Conservation (phyloP, 192 early-diverging fungal species). For the Kappamyces sp. region DNA sequence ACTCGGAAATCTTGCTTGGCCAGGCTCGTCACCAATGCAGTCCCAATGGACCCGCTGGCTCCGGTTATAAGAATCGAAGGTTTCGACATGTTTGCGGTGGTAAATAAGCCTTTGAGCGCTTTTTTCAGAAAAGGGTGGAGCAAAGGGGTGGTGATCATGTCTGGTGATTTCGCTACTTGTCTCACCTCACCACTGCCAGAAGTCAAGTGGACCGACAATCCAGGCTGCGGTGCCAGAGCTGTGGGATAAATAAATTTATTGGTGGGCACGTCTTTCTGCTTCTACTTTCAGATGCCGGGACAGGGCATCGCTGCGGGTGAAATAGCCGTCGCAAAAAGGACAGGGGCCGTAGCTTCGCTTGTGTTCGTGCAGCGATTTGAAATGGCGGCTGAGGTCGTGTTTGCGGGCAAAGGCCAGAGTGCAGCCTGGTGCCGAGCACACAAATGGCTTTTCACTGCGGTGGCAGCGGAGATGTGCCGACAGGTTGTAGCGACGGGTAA, state of each 20-base stretch:
- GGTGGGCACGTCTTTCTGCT: no score
- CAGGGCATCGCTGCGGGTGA: slow-evolving; percentile 12
- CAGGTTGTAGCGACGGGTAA: slow-evolving; percentile 77
- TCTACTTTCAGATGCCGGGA: slow-evolving; percentile 16
- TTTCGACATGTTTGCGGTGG: slow-evolving; percentile 4
- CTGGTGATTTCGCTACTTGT: no score
- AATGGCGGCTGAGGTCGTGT: slow-evolving; percentile 71
- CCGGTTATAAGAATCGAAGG: slow-evolving; percentile 14
- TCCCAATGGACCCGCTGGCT: slow-evolving; percentile 10
- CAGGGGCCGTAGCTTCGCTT: slow-evolving; percentile 10
- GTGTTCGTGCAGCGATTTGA: slow-evolving; percentile 32
- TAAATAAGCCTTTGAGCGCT: no score
- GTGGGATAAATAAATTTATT: no score
- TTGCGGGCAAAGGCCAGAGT: slow-evolving; percentile 63
- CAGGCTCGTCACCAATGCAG: slow-evolving; percentile 11
- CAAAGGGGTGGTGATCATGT: no score
- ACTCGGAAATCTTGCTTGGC: slow-evolving; percentile 2
- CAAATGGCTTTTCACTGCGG: slow-evolving; percentile 24
- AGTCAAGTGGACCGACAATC: no score
- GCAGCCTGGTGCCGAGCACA: slow-evolving; percentile 58
- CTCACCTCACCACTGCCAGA: no score
- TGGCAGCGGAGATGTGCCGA: slow-evolving; percentile 71
- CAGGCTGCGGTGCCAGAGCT: no score
- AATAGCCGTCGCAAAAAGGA: slow-evolving; percentile 7
- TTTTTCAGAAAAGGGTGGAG: no score